Percentiles rank a stretch among this genome's conserved stretches.
Conservation (phyloP, 208 protist species). For the Leishmania mexicana region DNA sequence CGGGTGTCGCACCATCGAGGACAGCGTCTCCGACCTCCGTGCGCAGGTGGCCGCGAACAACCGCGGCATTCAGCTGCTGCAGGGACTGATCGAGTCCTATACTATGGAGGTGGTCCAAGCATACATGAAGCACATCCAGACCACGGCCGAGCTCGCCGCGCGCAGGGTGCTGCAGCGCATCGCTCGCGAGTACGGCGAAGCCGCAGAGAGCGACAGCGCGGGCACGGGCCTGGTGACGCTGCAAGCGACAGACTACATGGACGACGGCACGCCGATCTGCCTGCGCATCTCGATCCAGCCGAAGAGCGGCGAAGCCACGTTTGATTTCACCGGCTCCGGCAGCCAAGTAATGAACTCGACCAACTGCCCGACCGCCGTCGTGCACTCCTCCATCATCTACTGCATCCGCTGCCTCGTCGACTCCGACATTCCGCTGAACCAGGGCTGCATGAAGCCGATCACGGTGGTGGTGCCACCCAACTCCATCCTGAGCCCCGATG, state of each 20-base stretch:
- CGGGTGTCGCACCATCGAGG: constrained; percentile 83
- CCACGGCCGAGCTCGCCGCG: constrained; percentile 91
- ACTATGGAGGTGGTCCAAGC: constrained; percentile 88
- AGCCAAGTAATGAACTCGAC: constrained; percentile 91
- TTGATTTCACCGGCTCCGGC: constrained; percentile 94
- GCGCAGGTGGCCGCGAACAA: constrained; percentile 95
- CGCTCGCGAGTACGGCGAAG: constrained; percentile 36
- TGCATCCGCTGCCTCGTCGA: constrained; percentile 94
- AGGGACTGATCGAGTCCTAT: constrained; percentile 90
- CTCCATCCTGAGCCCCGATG: constrained; percentile 84
- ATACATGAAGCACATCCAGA: constrained; percentile 95
- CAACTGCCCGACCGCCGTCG: constrained; percentile 93
- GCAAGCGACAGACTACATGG: constrained; percentile 90
- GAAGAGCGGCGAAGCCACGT: constrained; percentile 66
- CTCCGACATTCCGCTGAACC: constrained; percentile 95
- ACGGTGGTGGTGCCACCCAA: constrained; percentile 66
- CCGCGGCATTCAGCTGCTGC: constrained; percentile 90
- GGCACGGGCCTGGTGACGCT: constrained; percentile 16
- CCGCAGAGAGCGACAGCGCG: constrained; percentile 23
- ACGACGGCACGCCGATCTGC: constrained; percentile 93
- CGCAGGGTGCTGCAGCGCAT: constrained; percentile 84
- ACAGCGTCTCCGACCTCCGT: constrained; percentile 94
- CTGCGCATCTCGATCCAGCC: constrained; percentile 84
- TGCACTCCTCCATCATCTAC: constrained; percentile 94
- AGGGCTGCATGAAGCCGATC: constrained; percentile 93